Evolutionary conservation across 371 early-diverging fungal genomes (phyloP).

Genomic region (Nematocida ausubeli): DNA sequence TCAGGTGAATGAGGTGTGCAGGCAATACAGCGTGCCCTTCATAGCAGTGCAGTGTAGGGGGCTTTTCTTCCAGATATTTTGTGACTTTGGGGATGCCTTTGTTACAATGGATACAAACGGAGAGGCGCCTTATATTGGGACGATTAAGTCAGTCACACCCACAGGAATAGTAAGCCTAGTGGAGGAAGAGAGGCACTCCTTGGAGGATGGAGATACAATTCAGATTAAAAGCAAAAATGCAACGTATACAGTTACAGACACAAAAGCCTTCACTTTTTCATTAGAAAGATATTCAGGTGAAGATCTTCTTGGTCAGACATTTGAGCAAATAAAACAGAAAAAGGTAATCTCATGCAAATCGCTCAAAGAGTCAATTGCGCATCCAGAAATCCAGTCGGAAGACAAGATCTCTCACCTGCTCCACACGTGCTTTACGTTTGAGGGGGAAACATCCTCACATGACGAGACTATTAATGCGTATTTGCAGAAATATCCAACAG

Average conservation of each 20-base stretch:
- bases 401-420: background rate
- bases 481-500: background rate
- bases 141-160: slow-evolving; percentile 79
- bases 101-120: slow-evolving; percentile 83
- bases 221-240: slow-evolving; percentile 43
- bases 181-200: slow-evolving; percentile 65
- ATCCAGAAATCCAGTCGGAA: background rate
- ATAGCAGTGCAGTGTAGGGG: slow-evolving; percentile 84
- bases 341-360: slow-evolving; percentile 32
- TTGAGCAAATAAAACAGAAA: slow-evolving; percentile 57
- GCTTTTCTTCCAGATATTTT: slow-evolving; percentile 88
- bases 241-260: slow-evolving; percentile 56
- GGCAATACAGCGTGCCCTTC: slow-evolving; percentile 77
- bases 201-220: slow-evolving; percentile 66
- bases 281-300: slow-evolving; percentile 48
- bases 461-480: background rate
- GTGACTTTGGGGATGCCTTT: slow-evolving; percentile 88
- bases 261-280: slow-evolving; percentile 58
- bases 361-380: slow-evolving; percentile 55
- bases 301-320: slow-evolving; percentile 30
- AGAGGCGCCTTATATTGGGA: slow-evolving; percentile 82
- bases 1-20: slow-evolving; percentile 80
- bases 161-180: slow-evolving; percentile 68
- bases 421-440: slow-evolving; percentile 35
- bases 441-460: background rate